phyloP scores from a whole-genome alignment of 352 stramenopile genomes.

The Blastocystis sp. region DNA sequence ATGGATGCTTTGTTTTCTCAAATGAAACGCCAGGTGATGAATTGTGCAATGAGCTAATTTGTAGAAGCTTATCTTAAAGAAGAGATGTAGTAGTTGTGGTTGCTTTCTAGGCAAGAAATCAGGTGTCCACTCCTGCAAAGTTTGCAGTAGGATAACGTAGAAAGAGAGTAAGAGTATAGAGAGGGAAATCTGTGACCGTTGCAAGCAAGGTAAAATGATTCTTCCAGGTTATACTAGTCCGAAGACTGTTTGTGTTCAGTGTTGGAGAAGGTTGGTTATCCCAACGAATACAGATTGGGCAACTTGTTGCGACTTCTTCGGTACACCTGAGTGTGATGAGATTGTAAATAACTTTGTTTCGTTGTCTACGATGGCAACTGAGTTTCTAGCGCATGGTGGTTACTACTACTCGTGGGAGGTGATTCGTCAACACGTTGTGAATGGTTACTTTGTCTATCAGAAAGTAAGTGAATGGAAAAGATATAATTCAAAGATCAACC shows the following conservation, averaged over 20 bases:
- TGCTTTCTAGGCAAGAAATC: conserved; percentile 18
- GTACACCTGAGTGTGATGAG: neutral
- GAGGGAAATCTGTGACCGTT: conserved; percentile 51
- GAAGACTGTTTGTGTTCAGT: conserved; percentile 23
- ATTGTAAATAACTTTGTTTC: neutral
- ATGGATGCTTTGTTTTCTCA: conserved; percentile 39
- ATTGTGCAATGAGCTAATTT: neutral
- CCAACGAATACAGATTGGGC: neutral
- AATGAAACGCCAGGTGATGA: neutral
- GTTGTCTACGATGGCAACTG: neutral
- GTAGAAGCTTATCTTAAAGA: conserved; percentile 27
- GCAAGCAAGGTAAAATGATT: conserved; percentile 53
- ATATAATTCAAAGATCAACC: neutral
- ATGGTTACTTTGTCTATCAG: conserved; percentile 33
- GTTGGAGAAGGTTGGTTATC: neutral
- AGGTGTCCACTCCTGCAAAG: conserved; percentile 14
- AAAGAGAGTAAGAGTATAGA: neutral
- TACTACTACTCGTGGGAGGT: conserved; percentile 53
- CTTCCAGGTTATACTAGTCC: conserved; percentile 37
- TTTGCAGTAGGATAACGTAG: conserved; percentile 21
- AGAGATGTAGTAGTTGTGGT: conserved; percentile 19
- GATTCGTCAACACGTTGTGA: conserved; percentile 24
- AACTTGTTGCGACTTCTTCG: neutral
- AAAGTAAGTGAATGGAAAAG: neutral
- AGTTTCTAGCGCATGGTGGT: conserved; percentile 29